A percentile compares a stretch with the other conserved stretches of the same genome.
Evolutionary conservation across 371 early-diverging fungal genomes (phyloP).

Genomic region (Apophysomyces ossiformis): DNA sequence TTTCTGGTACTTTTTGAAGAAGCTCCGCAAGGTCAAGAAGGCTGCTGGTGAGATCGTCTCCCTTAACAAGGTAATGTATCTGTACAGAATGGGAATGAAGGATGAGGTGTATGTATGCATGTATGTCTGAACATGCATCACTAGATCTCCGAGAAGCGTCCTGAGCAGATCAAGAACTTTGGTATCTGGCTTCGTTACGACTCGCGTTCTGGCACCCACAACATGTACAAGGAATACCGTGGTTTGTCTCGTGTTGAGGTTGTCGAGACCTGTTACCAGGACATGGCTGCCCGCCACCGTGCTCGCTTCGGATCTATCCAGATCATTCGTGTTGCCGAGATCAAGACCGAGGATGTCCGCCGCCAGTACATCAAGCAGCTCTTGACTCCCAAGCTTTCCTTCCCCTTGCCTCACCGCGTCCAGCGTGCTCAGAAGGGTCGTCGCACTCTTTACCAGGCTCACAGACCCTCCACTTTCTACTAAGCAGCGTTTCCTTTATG

Average conservation of each 20-base stretch:
- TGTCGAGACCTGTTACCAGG: conserved; percentile 97
- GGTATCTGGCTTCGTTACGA: conserved; percentile 99
- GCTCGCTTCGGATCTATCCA: conserved; percentile 98
- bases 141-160: conserved; percentile 95
- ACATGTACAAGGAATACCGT: conserved; percentile 99
- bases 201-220: conserved; percentile 99
- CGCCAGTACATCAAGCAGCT: conserved; percentile 98
- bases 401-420: conserved; percentile 98
- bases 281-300: conserved; percentile 99
- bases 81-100: background rate
- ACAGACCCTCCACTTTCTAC: conserved; percentile 92
- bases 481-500: conserved; percentile 30
- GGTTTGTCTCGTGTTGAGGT: conserved; percentile 95
- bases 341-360: conserved; percentile 90
- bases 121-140: background rate
- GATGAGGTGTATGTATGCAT: background rate
- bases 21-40: conserved; percentile 99
- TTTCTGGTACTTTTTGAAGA: conserved; percentile 99
- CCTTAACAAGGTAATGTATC: conserved; percentile 82
- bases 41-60: conserved; percentile 97
- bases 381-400: conserved; percentile 86
- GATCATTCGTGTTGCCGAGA: conserved; percentile 96
- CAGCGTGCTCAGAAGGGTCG: conserved; percentile 73
- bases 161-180: conserved; percentile 97
- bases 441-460: conserved; percentile 85